Base-by-base conservation (phyloP, 2,329 filamentous ascomycete genomes). In the Amphichorda felina region DNA sequence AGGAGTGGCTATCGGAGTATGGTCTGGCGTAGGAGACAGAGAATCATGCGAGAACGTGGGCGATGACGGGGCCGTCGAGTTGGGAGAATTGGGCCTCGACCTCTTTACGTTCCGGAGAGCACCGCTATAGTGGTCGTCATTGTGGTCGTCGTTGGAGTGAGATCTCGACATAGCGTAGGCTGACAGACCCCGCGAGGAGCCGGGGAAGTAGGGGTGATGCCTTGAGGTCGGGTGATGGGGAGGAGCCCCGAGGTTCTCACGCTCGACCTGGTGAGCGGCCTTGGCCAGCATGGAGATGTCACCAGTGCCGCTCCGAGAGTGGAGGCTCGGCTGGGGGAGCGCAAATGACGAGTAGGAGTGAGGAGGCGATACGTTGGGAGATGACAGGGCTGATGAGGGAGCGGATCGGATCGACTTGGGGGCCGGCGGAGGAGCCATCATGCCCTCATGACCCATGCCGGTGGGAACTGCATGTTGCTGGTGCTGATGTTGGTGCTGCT, bases 11-110 rank as follows among this genome's bases (percentile, higher is more conserved):
- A 96, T 77, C n/a, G 89, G 89, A n/a, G 91, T 96, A 65, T 95
- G 88, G 52, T 96, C 89, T 9, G 89, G 91, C 2, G 89, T 98
- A 4, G 89, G 91, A 8, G 89, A 96, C 32, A 89, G 72, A 9
- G 89, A 95, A 59, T 94, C 87, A 61, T 95, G 87, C 2, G 89
- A 95, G 57, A 95, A 94, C 4, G 88, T 95, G 18, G 89, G 89
- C 22, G 89, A 96, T 18, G 89, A 94, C 15, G 91, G 91, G 33
- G 89, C 89, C 2, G 89, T 96, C 8, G 88, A 95, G 61, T 93
- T 86, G 36, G 89, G 91, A 25, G 89, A 95, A 56, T 88, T 91
- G 30, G 91, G 89, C 47, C 89, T 70, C 40, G 89, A 96, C 43
- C 87, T 79, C 69, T 96, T 96, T 18, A 82, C 73, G 48, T 80